Conservation (phyloP, 1,284 basidiomycete genomes). For the Coniferiporia weirii region DNA sequence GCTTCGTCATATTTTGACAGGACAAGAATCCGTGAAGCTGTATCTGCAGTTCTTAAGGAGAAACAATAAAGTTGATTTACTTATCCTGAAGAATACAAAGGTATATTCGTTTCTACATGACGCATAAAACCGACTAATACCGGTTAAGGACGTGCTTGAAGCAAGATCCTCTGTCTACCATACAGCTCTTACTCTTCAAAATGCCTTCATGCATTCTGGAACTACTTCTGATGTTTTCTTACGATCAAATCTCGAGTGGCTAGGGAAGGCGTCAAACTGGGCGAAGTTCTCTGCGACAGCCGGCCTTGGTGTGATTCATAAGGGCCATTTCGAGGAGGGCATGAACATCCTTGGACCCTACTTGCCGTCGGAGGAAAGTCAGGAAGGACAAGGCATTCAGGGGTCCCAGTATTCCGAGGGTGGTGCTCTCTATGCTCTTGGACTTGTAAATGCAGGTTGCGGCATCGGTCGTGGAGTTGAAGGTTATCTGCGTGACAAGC, state of each 20-base stretch:
- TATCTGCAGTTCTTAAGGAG: constrained; percentile 92
- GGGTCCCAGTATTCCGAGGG: constrained; percentile 88
- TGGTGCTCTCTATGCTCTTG: constrained; percentile 90
- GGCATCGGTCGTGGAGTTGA: constrained; percentile 68
- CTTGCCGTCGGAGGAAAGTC: constrained; percentile 61
- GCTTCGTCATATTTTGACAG: constrained; percentile 77
- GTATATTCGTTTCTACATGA: constrained; percentile 32
- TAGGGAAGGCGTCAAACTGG: constrained; percentile 92
- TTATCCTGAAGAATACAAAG: constrained; percentile 90
- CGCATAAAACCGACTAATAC: neutral
- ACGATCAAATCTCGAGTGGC: constrained; percentile 93
- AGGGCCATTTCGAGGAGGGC: constrained; percentile 90
- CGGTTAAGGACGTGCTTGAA: constrained; percentile 77
- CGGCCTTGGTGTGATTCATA: constrained; percentile 93
- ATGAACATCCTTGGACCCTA: constrained; percentile 92
- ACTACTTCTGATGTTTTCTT: constrained; percentile 92
- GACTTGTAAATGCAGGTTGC: constrained; percentile 87
- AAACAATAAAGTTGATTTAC: constrained; percentile 88
- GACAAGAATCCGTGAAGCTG: constrained; percentile 85
- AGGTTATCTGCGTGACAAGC: constrained; percentile 70
- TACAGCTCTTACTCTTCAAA: constrained; percentile 89
- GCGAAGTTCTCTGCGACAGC: constrained; percentile 96
- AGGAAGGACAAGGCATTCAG: constrained; percentile 36
- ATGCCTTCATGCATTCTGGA: constrained; percentile 94
- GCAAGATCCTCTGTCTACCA: constrained; percentile 94